phyloP scores from a whole-genome alignment of 2,329 filamentous ascomycete genomes.

The Colletotrichum truncatum region DNA sequence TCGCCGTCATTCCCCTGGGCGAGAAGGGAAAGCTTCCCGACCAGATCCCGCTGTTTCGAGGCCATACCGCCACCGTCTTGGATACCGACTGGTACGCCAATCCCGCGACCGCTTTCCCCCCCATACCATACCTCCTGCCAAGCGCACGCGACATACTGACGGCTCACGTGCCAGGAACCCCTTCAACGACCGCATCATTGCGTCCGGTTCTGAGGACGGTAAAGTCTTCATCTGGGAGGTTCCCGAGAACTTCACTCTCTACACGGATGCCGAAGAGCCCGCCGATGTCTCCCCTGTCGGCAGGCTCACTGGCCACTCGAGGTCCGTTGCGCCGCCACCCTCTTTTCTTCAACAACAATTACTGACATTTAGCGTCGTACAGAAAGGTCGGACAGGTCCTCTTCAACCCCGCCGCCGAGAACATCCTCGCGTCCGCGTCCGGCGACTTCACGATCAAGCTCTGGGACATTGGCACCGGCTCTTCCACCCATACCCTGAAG shows the following conservation, averaged over 20 bases:
- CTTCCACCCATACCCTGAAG: conserved; percentile 79
- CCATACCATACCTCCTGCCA: background rate
- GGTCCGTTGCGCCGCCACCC: conserved; percentile 58
- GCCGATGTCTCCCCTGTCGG: conserved; percentile 82
- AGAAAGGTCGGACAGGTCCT: conserved; percentile 98
- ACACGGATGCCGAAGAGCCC: conserved; percentile 86
- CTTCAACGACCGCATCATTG: conserved; percentile 92
- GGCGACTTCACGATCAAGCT: conserved; percentile 95
- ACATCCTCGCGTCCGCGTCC: conserved; percentile 93
- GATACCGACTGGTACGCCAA: conserved; percentile 91
- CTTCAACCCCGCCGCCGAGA: conserved; percentile 96
- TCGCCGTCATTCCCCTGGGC: conserved; percentile 91
- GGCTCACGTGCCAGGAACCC: conserved; percentile 73
- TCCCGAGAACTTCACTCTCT: conserved; percentile 84
- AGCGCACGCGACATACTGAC: conserved; percentile 38
- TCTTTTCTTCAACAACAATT: conserved; percentile 1
- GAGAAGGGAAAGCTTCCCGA: conserved; percentile 93
- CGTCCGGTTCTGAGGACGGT: conserved; percentile 94
- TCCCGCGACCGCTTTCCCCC: conserved; percentile 32
- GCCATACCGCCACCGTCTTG: conserved; percentile 93
- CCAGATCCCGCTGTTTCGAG: conserved; percentile 92
- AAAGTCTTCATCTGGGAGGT: conserved; percentile 98
- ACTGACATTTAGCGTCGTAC: conserved; percentile 26
- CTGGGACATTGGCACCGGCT: conserved; percentile 89
- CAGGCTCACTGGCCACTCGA: conserved; percentile 87